These are phyloP conservation scores for Rosa persica DNA, from an alignment of 306 rosid species.

Conservation along the genomic window DNA sequence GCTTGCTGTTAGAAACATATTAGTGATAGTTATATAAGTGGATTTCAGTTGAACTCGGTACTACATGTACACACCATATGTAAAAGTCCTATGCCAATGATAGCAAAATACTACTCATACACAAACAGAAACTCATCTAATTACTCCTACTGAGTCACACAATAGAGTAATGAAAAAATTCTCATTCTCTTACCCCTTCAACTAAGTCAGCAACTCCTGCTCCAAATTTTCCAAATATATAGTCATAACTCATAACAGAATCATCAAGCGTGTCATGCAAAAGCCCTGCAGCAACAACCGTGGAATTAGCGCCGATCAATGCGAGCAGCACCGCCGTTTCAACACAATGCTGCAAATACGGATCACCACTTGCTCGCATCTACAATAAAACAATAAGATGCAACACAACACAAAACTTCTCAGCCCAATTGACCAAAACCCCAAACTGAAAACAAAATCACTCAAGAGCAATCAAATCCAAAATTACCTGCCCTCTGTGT, in stretches of 20 bases:
- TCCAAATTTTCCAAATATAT: slow-evolving; percentile 65
- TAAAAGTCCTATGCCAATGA: too few species aligned
- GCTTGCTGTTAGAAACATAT: background rate
- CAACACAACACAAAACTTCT: slow-evolving; percentile 20
- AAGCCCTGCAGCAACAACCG: slow-evolving; percentile 97
- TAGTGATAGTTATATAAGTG: background rate
- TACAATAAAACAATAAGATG: slow-evolving; percentile 30
- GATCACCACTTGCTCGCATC: slow-evolving; percentile 95
- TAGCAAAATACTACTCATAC: too few species aligned
- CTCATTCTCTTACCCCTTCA: slow-evolving; percentile 66
- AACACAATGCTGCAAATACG: slow-evolving; percentile 90
- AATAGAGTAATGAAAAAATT: background rate
- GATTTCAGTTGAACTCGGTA: too few species aligned
- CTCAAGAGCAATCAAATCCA: background rate
- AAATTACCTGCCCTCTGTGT: slow-evolving; percentile 85
- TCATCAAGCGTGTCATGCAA: slow-evolving; percentile 95
- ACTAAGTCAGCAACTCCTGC: slow-evolving; percentile 88
- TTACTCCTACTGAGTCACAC: background rate
- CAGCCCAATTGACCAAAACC: slow-evolving; percentile 20
- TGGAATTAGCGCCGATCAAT: slow-evolving; percentile 81
- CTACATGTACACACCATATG: background rate
- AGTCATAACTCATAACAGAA: slow-evolving; percentile 66
- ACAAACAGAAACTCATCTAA: background rate
- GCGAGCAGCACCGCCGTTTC: slow-evolving; percentile 95
- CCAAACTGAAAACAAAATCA: background rate